phyloP scores from a whole-genome alignment of 2,329 filamentous ascomycete genomes.

The Hypoxylon sp. region DNA sequence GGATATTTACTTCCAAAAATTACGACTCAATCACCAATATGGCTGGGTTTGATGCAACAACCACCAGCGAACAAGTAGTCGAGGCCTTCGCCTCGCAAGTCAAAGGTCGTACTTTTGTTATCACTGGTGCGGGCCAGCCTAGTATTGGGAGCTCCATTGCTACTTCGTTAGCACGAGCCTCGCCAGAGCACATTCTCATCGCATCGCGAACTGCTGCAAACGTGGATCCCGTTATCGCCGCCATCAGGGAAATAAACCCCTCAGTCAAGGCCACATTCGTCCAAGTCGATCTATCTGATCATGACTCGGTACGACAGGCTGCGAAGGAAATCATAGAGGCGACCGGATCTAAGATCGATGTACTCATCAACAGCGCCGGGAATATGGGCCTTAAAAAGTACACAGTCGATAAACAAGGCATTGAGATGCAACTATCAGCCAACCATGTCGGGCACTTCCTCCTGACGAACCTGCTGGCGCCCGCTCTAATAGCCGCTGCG shows the following conservation, averaged over 20 bases:
- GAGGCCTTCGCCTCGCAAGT: constrained; percentile 3
- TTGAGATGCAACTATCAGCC: constrained; percentile 60
- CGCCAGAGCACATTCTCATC: constrained; percentile 6
- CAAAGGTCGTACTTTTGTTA: constrained; percentile 7
- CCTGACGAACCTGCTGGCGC: constrained; percentile 62
- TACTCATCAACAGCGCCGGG: constrained; percentile 48
- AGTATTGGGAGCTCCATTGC: constrained; percentile 8
- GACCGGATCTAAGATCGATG: constrained; percentile 27
- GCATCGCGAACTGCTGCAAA: background rate
- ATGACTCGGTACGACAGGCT: constrained; percentile 1
- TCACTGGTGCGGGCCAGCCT: background rate
- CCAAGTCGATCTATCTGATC: constrained; percentile 1
- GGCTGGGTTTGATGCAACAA: constrained; percentile 6
- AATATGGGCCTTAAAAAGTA: constrained; percentile 48
- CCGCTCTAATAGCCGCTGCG: constrained; percentile 57
- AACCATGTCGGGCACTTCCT: constrained; percentile 67
- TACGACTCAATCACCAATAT: background rate
- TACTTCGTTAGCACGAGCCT: background rate
- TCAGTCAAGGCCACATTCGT: constrained; percentile 3
- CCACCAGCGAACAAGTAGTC: constrained; percentile 4
- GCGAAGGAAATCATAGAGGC: background rate
- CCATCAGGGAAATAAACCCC: background rate
- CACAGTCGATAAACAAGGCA: constrained; percentile 48
- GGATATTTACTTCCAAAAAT: background rate
- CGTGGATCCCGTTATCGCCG: background rate